Evolutionary conservation across 345 rosid species (phyloP).

Genomic region (Ceriops decandra): DNA sequence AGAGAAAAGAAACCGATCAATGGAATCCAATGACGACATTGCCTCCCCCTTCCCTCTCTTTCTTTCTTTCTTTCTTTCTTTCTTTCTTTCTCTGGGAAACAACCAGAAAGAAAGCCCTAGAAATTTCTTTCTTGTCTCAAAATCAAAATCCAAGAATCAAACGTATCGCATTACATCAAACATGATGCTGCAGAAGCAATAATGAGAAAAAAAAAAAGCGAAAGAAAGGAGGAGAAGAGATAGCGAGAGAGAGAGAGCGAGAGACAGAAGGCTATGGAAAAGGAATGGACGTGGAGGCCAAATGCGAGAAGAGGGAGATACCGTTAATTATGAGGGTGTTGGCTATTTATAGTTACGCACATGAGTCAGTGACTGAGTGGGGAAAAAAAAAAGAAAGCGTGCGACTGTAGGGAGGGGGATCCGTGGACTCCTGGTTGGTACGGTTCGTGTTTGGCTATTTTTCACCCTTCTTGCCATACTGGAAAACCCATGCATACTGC

Average conservation of each 20-base stretch:
- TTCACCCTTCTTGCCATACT: too few species aligned
- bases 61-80: constrained; percentile 11
- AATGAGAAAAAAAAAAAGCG: neutral
- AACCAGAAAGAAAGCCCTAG: neutral
- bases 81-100: constrained; percentile 8
- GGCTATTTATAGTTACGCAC: constrained; percentile 3
- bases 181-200: too few species aligned
- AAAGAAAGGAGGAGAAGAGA: neutral
- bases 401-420: too few species aligned
- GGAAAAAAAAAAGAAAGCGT: too few species aligned
- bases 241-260: neutral
- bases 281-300: neutral
- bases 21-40: constrained; percentile 59
- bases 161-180: too few species aligned
- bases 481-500: too few species aligned
- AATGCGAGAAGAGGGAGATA: constrained; percentile 34
- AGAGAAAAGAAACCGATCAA: constrained; percentile 79
- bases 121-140: neutral
- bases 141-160: neutral
- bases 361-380: neutral
- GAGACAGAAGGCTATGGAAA: neutral
- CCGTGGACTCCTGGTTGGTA: too few species aligned
- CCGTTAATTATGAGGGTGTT: constrained; percentile 29
- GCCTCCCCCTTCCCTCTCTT: constrained; percentile 17
- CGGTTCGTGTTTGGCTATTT: too few species aligned